These are phyloP conservation scores for Rhodotorula sp. DNA, from an alignment of 1,284 basidiomycete species.

Conservation along the genomic window DNA sequence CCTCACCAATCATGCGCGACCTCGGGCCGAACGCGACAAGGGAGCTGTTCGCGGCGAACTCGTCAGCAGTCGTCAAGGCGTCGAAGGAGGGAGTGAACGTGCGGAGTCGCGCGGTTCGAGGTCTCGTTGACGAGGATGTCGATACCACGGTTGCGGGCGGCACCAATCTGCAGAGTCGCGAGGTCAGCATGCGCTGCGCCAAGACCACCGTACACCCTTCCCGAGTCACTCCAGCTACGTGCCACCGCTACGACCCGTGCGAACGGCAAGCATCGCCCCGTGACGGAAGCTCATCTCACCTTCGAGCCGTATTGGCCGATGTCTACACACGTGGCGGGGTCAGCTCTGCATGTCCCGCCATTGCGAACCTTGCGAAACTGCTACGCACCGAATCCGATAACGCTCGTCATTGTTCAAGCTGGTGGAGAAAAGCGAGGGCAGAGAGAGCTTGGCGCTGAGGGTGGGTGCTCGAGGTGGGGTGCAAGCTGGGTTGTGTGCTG, in stretches of 20 bases:
- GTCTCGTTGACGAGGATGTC: constrained; percentile 70
- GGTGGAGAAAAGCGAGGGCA: neutral
- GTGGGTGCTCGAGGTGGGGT: no score
- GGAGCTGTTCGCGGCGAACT: constrained; percentile 58
- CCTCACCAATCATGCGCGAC: constrained; percentile 82
- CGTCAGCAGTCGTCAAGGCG: neutral
- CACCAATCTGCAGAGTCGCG: constrained; percentile 34
- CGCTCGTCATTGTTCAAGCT: constrained; percentile 38
- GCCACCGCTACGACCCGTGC: no score
- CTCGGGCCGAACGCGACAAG: constrained; percentile 86
- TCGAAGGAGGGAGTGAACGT: neutral
- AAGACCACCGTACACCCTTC: neutral
- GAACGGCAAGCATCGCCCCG: no score
- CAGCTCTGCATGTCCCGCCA: neutral
- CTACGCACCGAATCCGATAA: constrained; percentile 43
- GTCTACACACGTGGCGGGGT: constrained; percentile 17
- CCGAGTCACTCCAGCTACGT: neutral
- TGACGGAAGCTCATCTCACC: constrained; percentile 19
- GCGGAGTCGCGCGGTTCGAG: constrained; percentile 91
- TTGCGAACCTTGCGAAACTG: fast-evolving
- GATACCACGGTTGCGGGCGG: constrained; percentile 46
- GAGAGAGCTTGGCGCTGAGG: neutral
- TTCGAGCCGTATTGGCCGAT: constrained; percentile 44
- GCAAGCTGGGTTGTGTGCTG: no score
- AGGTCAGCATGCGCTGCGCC: neutral